phyloP scores from a whole-genome alignment of 345 rosid species.

The Eucalyptus albens region DNA sequence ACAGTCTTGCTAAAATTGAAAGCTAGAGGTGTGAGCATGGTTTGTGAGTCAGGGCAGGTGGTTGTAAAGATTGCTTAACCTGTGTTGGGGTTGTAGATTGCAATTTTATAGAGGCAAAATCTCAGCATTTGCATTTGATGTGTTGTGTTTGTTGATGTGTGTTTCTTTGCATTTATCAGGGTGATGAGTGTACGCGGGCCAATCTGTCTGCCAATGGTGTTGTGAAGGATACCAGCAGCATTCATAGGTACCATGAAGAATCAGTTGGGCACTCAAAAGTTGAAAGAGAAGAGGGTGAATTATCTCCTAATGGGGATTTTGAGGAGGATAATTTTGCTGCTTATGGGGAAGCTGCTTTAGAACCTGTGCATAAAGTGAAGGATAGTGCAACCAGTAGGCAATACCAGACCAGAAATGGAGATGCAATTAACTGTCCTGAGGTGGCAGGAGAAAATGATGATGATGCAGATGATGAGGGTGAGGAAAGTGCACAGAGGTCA shows the following conservation, averaged over 20 bases:
- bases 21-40: background rate
- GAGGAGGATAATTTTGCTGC: conserved; percentile 83
- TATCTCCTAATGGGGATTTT: conserved; percentile 90
- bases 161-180: conserved; percentile 21
- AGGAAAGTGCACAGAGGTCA: conserved; percentile 77
- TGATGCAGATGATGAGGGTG: conserved; percentile 77
- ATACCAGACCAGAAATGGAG: conserved; percentile 31
- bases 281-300: conserved; percentile 98
- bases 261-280: conserved; percentile 38
- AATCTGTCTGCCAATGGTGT: conserved; percentile 38
- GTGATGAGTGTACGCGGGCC: conserved; percentile 29
- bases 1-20: background rate
- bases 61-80: background rate
- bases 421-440: conserved; percentile 28
- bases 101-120: background rate
- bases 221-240: conserved; percentile 22
- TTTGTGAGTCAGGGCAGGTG: background rate
- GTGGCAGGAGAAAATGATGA: conserved; percentile 66
- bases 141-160: background rate
- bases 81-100: background rate
- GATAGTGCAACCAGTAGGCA: conserved; percentile 35
- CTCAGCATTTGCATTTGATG: background rate
- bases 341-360: conserved; percentile 53
- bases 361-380: conserved; percentile 35
- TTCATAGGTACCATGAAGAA: conserved; percentile 40